Conservation (phyloP, 1,139 yeast species). For the Saccharomycopsis crataegensis region DNA sequence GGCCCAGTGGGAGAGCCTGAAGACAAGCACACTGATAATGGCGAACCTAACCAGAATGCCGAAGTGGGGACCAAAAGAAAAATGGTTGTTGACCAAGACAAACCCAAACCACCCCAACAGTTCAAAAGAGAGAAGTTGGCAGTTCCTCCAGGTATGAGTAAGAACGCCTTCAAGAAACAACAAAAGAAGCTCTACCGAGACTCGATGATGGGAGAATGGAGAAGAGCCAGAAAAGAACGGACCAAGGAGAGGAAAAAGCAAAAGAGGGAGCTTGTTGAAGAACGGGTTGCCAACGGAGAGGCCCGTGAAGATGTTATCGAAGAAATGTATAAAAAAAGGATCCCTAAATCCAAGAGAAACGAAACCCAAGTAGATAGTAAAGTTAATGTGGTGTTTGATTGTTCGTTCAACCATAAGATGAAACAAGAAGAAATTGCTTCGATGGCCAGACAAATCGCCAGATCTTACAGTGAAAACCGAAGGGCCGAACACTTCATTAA, state of each 20-base stretch:
- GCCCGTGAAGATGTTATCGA: slow-evolving; percentile 29
- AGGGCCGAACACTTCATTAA: slow-evolving; percentile 54
- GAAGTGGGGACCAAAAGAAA: too few relatives aligned
- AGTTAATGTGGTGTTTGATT: slow-evolving; percentile 62
- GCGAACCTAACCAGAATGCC: too few relatives aligned
- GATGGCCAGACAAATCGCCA: slow-evolving; percentile 69
- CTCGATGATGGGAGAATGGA: slow-evolving; percentile 48
- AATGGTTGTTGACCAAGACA: too few relatives aligned
- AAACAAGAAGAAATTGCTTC: slow-evolving; percentile 70
- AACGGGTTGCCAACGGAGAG: slow-evolving; percentile 28
- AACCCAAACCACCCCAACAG: too few relatives aligned
- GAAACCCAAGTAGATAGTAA: slow-evolving; percentile 39
- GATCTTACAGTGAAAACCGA: slow-evolving; percentile 75
- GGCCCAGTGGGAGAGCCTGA: too few relatives aligned
- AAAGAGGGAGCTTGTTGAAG: slow-evolving; percentile 31
- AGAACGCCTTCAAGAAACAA: slow-evolving; percentile 67
- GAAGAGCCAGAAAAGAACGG: slow-evolving; percentile 46
- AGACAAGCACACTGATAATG: too few relatives aligned
- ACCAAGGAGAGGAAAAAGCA: slow-evolving; percentile 34
- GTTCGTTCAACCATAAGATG: slow-evolving; percentile 89
- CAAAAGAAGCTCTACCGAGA: slow-evolving; percentile 63
- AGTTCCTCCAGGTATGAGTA: slow-evolving; percentile 80
- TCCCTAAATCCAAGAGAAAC: slow-evolving; percentile 29
- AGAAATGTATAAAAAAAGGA: slow-evolving; percentile 23
- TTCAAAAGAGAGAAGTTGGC: neutral